Evolutionary conservation across 768 basidiomycete species (phyloP).

Genomic region (Coprinopsis sp.): DNA sequence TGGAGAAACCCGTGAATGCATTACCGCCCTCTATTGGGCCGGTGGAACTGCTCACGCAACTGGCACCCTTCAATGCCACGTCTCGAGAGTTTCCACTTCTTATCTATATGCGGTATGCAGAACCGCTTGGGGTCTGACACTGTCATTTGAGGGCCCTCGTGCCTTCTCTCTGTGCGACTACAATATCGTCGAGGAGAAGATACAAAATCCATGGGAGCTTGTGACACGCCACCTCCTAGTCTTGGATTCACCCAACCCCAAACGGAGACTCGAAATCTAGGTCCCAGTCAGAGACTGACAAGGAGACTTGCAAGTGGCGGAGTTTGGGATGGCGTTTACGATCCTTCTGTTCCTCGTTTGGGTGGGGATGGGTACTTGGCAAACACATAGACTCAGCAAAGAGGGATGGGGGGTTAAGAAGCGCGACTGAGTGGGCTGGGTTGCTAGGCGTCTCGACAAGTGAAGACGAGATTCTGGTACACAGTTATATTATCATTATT

Average conservation of each 20-base stretch:
- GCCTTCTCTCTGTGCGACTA: neutral
- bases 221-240: no score
- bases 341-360: slow-evolving; percentile 36
- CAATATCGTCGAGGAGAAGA: no score
- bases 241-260: neutral
- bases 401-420: no score
- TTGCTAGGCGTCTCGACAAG: no score
- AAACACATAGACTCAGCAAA: slow-evolving; percentile 9
- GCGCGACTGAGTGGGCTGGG: no score
- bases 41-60: slow-evolving; percentile 6
- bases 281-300: slow-evolving; percentile 33
- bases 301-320: slow-evolving; percentile 34
- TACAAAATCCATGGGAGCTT: no score
- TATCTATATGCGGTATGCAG: slow-evolving; percentile 43
- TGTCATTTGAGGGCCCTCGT: slow-evolving; percentile 11
- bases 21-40: slow-evolving; percentile 17
- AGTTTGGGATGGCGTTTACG: slow-evolving; percentile 34
- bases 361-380: slow-evolving; percentile 25
- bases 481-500: no score
- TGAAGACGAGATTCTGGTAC: no score
- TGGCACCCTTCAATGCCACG: neutral
- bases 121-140: slow-evolving; percentile 12
- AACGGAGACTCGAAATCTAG: slow-evolving; percentile 17
- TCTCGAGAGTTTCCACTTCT: slow-evolving; percentile 34
- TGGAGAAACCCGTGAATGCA: slow-evolving; percentile 43